phyloP scores from a whole-genome alignment of 1,284 basidiomycete genomes.

The Termitomyces sp. region DNA sequence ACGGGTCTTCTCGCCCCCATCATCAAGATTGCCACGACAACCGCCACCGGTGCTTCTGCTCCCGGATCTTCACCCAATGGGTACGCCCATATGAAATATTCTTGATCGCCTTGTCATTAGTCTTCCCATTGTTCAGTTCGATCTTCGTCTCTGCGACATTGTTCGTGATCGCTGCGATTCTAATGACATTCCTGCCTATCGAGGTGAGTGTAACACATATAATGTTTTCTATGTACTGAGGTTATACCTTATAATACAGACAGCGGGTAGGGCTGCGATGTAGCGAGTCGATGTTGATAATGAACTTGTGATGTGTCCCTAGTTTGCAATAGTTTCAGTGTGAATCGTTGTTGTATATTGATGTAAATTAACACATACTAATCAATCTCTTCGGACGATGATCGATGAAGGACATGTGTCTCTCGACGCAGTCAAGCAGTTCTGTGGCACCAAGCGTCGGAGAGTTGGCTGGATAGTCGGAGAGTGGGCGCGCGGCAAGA shows the following conservation, averaged over 20 bases:
- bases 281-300: neutral
- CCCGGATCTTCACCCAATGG: conserved; percentile 30
- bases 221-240: neutral
- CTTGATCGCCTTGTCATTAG: neutral
- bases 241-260: conserved; percentile 2
- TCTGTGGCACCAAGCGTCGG: too few relatives aligned
- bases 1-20: conserved; percentile 52
- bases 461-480: too few relatives aligned
- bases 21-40: conserved; percentile 46
- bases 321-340: too few relatives aligned
- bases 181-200: conserved; percentile 52
- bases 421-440: too few relatives aligned
- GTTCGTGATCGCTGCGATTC: conserved; percentile 42
- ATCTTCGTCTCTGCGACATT: conserved; percentile 55
- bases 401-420: too few relatives aligned
- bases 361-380: too few relatives aligned
- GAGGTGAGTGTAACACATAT: conserved; percentile 36
- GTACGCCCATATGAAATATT: conserved; percentile 19
- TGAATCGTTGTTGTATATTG: too few relatives aligned
- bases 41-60: conserved; percentile 21
- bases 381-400: too few relatives aligned
- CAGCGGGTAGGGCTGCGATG: conserved; percentile 21
- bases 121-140: conserved; percentile 32
- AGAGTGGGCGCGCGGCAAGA: too few relatives aligned
- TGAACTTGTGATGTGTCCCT: neutral